A percentile compares a stretch with the other conserved stretches of the same genome.
Evolutionary conservation across 257 asterid species (phyloP).

Genomic region (Solanum neorickii): DNA sequence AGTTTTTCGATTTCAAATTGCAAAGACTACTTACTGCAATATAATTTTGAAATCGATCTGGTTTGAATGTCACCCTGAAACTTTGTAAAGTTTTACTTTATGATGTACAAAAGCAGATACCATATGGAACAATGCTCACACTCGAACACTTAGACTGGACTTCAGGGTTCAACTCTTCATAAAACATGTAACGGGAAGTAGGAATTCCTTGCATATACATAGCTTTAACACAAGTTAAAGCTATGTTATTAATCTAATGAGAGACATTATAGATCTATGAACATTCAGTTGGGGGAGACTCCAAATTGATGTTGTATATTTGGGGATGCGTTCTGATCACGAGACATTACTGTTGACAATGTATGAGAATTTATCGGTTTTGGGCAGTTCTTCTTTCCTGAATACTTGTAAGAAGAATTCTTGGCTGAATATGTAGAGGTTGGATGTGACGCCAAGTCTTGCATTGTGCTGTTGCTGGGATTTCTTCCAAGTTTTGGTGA

Average conservation of each 20-base stretch:
- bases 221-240: neutral
- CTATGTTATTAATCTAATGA: neutral
- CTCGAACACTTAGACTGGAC: neutral
- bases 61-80: neutral
- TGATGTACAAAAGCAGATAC: neutral
- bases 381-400: conserved; percentile 3
- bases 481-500: conserved; percentile 29
- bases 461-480: conserved; percentile 22
- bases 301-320: neutral
- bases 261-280: neutral
- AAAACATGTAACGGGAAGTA: neutral
- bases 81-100: neutral
- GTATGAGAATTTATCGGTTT: conserved; percentile 4
- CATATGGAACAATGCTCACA: neutral
- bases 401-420: conserved; percentile 23
- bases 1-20: neutral
- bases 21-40: neutral
- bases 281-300: neutral
- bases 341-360: neutral
- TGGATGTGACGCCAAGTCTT: conserved; percentile 35
- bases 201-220: neutral
- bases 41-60: neutral
- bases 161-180: neutral
- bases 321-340: conserved; percentile 1
- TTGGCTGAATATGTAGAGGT: conserved; percentile 23